phyloP scores from a whole-genome alignment of 371 early-diverging fungal species.

The Rhizopus microsporus region DNA sequence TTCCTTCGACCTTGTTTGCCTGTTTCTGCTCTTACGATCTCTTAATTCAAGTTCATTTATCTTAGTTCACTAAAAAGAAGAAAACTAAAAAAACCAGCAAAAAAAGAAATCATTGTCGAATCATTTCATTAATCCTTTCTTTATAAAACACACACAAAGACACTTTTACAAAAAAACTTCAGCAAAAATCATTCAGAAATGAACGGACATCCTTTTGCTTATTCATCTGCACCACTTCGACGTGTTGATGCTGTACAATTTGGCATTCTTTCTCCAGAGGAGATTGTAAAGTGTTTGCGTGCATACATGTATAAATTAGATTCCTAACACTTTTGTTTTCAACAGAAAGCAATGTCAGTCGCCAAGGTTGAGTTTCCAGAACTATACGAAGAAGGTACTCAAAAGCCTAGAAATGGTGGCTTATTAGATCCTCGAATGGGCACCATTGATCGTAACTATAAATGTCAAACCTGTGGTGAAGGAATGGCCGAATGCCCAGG shows the following conservation, averaged over 20 bases:
- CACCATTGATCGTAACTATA: conserved; percentile 97
- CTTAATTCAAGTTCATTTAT: neutral
- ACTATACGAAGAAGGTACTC: conserved; percentile 91
- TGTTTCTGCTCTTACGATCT: neutral
- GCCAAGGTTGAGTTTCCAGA: conserved; percentile 96
- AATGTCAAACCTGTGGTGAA: conserved; percentile 98
- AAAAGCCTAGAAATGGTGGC: conserved; percentile 83
- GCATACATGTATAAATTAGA: conserved; percentile 1
- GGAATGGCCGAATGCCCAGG: conserved; percentile 98
- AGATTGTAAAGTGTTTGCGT: conserved; percentile 74
- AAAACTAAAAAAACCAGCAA: conserved; percentile 2
- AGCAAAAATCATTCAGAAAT: conserved; percentile 26
- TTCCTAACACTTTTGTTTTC: conserved; percentile 15
- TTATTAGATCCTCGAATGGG: conserved; percentile 99
- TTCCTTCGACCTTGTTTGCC: neutral
- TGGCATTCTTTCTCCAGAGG: conserved; percentile 94
- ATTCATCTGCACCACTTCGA: conserved; percentile 90
- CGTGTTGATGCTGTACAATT: conserved; percentile 93
- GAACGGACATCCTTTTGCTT: conserved; percentile 67
- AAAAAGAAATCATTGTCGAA: conserved; percentile 1
- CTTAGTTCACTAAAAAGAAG: neutral
- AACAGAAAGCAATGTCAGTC: conserved; percentile 95
- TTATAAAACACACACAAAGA: conserved; percentile 6
- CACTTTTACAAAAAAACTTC: neutral
- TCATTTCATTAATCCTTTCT: neutral